A percentile compares a stretch with the other conserved stretches of the same genome.
These are phyloP conservation scores for Ambrosiella xylebori DNA, from an alignment of 2,329 filamentous ascomycete species.

Conservation along the genomic window DNA sequence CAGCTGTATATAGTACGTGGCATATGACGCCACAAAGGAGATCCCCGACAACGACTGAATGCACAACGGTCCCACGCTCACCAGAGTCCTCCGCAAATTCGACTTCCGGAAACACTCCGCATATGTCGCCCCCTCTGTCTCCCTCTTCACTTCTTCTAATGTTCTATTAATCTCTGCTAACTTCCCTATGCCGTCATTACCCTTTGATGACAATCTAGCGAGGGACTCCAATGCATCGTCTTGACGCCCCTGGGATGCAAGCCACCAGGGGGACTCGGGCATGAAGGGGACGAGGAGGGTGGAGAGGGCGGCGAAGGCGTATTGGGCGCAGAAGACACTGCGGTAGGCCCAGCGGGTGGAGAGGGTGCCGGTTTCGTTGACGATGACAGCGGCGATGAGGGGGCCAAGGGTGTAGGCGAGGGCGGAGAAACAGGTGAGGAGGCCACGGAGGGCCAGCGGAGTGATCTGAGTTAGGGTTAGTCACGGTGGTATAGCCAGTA, in stretches of 20 bases:
- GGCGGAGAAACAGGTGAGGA: conserved; percentile 18
- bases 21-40: conserved; percentile 22
- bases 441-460: conserved; percentile 18
- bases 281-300: conserved; percentile 17
- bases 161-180: conserved; percentile 16
- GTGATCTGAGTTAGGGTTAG: conserved; percentile 14
- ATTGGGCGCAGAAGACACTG: conserved; percentile 18
- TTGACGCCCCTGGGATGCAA: conserved; percentile 19
- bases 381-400: conserved; percentile 19
- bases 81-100: conserved; percentile 15
- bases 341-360: conserved; percentile 21
- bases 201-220: conserved; percentile 16
- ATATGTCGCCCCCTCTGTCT: conserved; percentile 23
- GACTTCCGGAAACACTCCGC: conserved; percentile 24
- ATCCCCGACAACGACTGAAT: conserved; percentile 22
- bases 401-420: conserved; percentile 20
- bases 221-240: conserved; percentile 22
- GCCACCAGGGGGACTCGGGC: conserved; percentile 21
- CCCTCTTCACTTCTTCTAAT: conserved; percentile 19
- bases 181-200: background rate
- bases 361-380: conserved; percentile 18
- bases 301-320: conserved; percentile 19
- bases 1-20: conserved; percentile 27
- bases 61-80: conserved; percentile 22
- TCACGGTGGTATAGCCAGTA: background rate